phyloP scores from a whole-genome alignment of 495 filamentous ascomycete genomes.

The Rhizodiscina lignyota region DNA sequence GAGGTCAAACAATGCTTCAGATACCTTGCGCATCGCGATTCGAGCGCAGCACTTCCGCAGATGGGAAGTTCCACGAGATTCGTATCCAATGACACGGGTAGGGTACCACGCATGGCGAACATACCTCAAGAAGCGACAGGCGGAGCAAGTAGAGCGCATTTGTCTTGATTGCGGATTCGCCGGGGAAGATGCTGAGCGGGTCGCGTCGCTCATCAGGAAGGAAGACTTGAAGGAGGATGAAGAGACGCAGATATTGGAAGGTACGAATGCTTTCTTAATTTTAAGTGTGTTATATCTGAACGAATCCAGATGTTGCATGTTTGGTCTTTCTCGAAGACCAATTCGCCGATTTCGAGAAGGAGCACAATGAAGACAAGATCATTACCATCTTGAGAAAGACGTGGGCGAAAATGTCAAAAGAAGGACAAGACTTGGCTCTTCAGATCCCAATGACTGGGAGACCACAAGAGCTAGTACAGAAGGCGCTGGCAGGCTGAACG shows the following conservation, averaged over 20 bases:
- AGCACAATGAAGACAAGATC: constrained; percentile 56
- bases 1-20: constrained; percentile 38
- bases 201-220: constrained; percentile 47
- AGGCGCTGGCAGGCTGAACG: no score
- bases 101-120: constrained; percentile 67
- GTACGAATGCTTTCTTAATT: no score
- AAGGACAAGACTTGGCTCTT: constrained; percentile 50
- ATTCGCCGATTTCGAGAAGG: constrained; percentile 56
- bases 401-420: constrained; percentile 64
- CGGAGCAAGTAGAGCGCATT: constrained; percentile 37
- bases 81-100: constrained; percentile 48
- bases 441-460: constrained; percentile 48
- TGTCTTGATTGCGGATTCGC: constrained; percentile 34
- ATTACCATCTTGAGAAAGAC: constrained; percentile 61
- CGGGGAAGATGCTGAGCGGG: constrained; percentile 30
- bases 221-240: constrained; percentile 43
- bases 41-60: constrained; percentile 69
- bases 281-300: no score
- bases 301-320: constrained; percentile 78
- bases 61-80: constrained; percentile 59
- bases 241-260: constrained; percentile 57
- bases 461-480: no score
- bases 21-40: constrained; percentile 50
- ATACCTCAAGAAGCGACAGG: constrained; percentile 52
- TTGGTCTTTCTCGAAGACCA: constrained; percentile 76